Percentiles rank a stretch among this genome's conserved stretches.
phyloP scores from a whole-genome alignment of 805 yeast species.

The Candida cerambycidarum region DNA sequence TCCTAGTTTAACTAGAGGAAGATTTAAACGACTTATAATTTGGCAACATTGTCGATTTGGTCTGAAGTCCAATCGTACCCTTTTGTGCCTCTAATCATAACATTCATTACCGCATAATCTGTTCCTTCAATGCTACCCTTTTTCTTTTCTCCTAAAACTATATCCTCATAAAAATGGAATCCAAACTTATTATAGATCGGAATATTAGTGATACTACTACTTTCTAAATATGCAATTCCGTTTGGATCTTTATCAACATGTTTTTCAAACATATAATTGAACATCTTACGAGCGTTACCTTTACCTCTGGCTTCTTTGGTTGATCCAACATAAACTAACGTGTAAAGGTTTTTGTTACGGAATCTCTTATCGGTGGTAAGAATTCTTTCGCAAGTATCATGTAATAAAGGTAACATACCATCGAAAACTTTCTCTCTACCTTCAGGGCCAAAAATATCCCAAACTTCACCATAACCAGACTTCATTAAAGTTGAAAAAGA shows the following conservation, averaged over 20 bases:
- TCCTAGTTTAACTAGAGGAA: background rate
- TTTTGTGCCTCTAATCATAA: constrained; percentile 40
- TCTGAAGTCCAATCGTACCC: constrained; percentile 35
- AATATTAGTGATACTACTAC: constrained; percentile 44
- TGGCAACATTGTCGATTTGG: background rate
- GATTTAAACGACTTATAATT: too few relatives aligned
- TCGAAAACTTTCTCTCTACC: constrained; percentile 51
- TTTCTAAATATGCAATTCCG: constrained; percentile 49
- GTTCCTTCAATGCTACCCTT: constrained; percentile 32
- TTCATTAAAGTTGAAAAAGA: constrained; percentile 48
- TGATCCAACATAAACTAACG: constrained; percentile 49
- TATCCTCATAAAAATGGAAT: constrained; percentile 49
- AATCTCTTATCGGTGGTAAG: constrained; percentile 40
- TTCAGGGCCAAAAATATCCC: constrained; percentile 47
- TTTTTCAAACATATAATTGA: constrained; percentile 48
- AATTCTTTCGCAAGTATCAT: constrained; percentile 47
- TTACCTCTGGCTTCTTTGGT: constrained; percentile 50
- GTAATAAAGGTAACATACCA: constrained; percentile 52
- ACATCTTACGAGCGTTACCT: constrained; percentile 52
- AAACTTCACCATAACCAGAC: constrained; percentile 52
- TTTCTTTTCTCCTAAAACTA: constrained; percentile 39
- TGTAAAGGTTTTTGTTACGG: constrained; percentile 34
- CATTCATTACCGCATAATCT: constrained; percentile 43
- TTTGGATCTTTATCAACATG: constrained; percentile 42
- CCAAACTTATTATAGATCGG: constrained; percentile 57